Evolutionary conservation across 2,329 filamentous ascomycete species (phyloP).

Genomic region (Fusarium oligoseptatum): DNA sequence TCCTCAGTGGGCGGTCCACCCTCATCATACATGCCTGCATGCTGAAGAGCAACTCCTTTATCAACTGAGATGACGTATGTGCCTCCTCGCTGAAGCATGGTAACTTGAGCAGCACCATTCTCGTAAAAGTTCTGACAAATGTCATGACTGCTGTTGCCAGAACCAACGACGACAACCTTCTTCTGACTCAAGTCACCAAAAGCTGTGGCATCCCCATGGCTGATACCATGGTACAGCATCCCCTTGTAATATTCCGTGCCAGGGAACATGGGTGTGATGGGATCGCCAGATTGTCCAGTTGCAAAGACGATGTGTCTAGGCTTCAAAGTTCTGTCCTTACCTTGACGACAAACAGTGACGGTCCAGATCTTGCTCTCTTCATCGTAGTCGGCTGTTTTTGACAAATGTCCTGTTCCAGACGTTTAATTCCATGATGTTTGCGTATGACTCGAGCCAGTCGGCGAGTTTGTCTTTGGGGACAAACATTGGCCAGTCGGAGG

Average conservation of each 20-base stretch:
- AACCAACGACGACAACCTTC: constrained; percentile 62
- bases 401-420: constrained; percentile 58
- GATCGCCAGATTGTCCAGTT: constrained; percentile 20
- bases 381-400: constrained; percentile 54
- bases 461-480: constrained; percentile 61
- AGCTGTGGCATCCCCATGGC: constrained; percentile 49
- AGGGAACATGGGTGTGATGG: constrained; percentile 9
- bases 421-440: constrained; percentile 62
- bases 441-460: constrained; percentile 63
- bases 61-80: constrained; percentile 62
- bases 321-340: not conserved
- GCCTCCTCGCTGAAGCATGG: constrained; percentile 65
- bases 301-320: constrained; percentile 21
- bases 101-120: constrained; percentile 60
- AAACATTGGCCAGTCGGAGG: constrained; percentile 46
- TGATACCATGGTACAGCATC: constrained; percentile 28
- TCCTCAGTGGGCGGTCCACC: constrained; percentile 61
- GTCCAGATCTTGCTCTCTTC: constrained; percentile 35
- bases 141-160: constrained; percentile 63
- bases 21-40: constrained; percentile 53
- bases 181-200: constrained; percentile 47
- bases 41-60: constrained; percentile 56
- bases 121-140: constrained; percentile 64
- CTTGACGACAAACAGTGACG: not conserved
- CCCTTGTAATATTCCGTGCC: constrained; percentile 34